Evolutionary conservation across 371 early-diverging fungal species (phyloP).

Genomic region (Rhizopus microsporus): DNA sequence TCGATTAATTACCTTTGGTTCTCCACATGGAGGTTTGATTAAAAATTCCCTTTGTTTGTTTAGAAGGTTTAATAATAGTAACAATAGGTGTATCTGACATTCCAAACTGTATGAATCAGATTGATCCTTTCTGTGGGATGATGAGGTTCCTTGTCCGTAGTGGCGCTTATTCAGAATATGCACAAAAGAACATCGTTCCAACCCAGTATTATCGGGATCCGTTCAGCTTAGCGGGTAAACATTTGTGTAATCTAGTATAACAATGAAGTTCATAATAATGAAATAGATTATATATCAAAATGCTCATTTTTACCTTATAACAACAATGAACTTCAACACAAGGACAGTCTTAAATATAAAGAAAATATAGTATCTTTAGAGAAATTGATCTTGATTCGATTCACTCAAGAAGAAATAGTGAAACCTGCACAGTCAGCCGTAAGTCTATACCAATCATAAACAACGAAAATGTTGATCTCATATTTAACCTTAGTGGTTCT

Average conservation of each 20-base stretch:
- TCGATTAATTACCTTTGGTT: conserved; percentile 84
- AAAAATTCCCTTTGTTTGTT: not conserved
- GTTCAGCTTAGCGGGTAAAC: conserved; percentile 44
- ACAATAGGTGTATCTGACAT: conserved; percentile 76
- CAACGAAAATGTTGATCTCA: not conserved
- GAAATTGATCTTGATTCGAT: conserved; percentile 76
- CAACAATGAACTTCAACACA: conserved; percentile 72
- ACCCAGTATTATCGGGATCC: conserved; percentile 92
- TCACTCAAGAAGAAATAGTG: conserved; percentile 77
- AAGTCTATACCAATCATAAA: conserved; percentile 12
- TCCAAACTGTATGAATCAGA: conserved; percentile 70
- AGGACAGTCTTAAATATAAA: conserved; percentile 57
- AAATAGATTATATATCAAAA: conserved; percentile 63
- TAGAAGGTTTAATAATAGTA: not conserved
- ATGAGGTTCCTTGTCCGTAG: conserved; percentile 66
- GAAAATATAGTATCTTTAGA: conserved; percentile 61
- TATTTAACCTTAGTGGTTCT: conserved; percentile 70
- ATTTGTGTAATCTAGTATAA: not conserved
- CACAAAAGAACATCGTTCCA: conserved; percentile 82
- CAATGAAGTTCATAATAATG: not conserved
- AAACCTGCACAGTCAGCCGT: conserved; percentile 77
- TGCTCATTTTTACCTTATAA: conserved; percentile 86
- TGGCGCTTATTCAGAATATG: conserved; percentile 82
- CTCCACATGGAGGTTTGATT: conserved; percentile 71
- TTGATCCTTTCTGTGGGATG: conserved; percentile 59